Evolutionary conservation across 108 stramenopile genomes (phyloP), one percentile per base, ranked within the genome.

Genomic region (Fragilariopsis cylindrus): DNA sequence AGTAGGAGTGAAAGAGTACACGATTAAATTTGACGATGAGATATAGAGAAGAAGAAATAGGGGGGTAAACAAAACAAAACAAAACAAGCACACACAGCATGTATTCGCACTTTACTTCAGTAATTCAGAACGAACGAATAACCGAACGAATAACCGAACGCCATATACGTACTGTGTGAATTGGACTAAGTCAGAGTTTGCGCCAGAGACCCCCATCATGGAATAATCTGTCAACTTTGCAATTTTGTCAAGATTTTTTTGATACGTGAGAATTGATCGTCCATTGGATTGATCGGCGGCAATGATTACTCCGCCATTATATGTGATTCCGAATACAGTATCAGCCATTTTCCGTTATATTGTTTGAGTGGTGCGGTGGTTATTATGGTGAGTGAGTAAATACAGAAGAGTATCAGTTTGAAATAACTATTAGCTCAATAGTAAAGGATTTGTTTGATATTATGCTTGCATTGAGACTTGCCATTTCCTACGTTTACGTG

Each of bases 271-370:
- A 73, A 94, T 96, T 18, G 93, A 92, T 67, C 90, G 82, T 57
- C 92, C 94, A 77, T 95, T 95, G 64, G 84, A 81, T 80, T 95
- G 94, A 84, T 95, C 94, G 44, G 90, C 88, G 48, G 94, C 94
- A 19, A 95, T 82, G 64, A 95, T 75, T 68, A 95, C 94, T 82
- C 94, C 94, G 52, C 91, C 94, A 60, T 92, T 73, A 74, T 86
- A 95, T 47, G 80, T 46, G 48, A 95, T 87, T 88, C 88, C 91
- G 71, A 95, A 78, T 71, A 95, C 90, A 62, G 90, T 91, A 83
- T 95, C 94, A n/a, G 39, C 39, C 39, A 40, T 63, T 42, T 6
- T 62, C 46, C 46, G 43, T 45, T 63, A 13, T 30, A 30, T 30
- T 30, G 30, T 30, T 30, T 30, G 30, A 30, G 2, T 30, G 30